Evolutionary conservation across 169 alveolate genomes (phyloP), one percentile per base, ranked within the genome.

Genomic region (Cryptosporidium muris): DNA sequence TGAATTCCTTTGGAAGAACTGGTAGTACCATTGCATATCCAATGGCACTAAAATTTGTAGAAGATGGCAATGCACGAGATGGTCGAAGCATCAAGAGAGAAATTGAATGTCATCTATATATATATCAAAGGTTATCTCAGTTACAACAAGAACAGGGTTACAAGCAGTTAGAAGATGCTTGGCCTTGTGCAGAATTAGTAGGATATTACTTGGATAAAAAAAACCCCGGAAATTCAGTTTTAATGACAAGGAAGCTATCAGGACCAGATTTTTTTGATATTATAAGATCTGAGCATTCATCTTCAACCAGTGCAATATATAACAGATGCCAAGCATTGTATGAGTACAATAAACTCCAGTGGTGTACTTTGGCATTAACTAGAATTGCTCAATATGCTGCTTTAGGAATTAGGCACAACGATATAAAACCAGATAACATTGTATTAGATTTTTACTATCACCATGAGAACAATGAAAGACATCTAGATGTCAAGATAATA

Each of bases 221-320:
- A 49, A 90, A 92, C 60, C 96, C 96, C 1, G 96, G 96, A 1
- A 63, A 64, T 54, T 89, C 94, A 8, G 91, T 91, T 11, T 81
- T 93, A 48, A 80, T 92, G 4, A 92, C 96, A 38, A 88, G 96
- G 16, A 93, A 93, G 67, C 48, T 93, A 60, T 91, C 95, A 11
- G 96, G 96, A 9, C 96, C 96, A 2, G 96, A 93, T 51, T 93
- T 93, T 81, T 93, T 93, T 65, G 94, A 93, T 62, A 90, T 93
- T 4, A 92, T 93, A 45, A 82, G 95, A 63, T 88, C 94, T 38
- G 96, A 93, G 62, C 90, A 91, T 56, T 81, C 90, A 14, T 81
- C 91, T 36, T 81, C 88, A 40, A 88, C 91, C 53, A 82, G 82
- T 54, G 81, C 90, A 52, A 51, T 74, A 12, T 74, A 74, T 60